Evolutionary conservation across 306 rosid species (phyloP), one percentile per base, ranked within the genome.

Genomic region (Acacia confusa): DNA sequence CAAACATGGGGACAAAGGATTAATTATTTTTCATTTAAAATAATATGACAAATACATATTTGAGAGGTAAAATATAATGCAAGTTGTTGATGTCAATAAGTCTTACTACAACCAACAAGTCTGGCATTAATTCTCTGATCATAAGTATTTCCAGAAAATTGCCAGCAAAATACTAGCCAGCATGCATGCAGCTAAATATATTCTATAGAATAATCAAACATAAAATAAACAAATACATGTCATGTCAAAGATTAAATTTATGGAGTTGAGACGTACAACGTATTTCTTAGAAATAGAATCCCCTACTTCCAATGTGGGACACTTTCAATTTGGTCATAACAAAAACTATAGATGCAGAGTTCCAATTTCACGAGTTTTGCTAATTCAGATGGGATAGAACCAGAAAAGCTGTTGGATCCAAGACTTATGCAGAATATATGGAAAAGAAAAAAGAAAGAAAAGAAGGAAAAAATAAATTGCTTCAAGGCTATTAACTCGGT

Each of bases 311-410:
- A 30, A 28, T 16, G 70, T 0, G 24, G 70, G 11, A 63, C 40
- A 6, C 70, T 32, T 67, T n/a, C 47, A 36, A 67, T 67, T 67
- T 17, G 47, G 72, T 38, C 28, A 36, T 36, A 66, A 38, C 28
- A 10, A 20, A 69, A 40, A 69, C 30, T 71, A 58, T 16, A 50
- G 41, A 80, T 58, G 20, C 8, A 41, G 4, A 45, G 36, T 52
- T 85, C 12, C 63, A 95, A 48, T 79, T 89, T 86, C 40, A 75
- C 43, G 22, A 95, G 80, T 12, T 82, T 78, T 45, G 97, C 98
- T 17, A 95, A 88, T 77, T 92, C 97, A 17, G 88, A 75, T 55
- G 98, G 97, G 17, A 95, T 82, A 83, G 94, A 55, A 38, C 97
- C 97, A 2, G 91, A 82, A 82, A 92, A 92, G 76, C 89, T 95